phyloP scores from a whole-genome alignment of 768 basidiomycete genomes.

The Saitozyma podzolica region DNA sequence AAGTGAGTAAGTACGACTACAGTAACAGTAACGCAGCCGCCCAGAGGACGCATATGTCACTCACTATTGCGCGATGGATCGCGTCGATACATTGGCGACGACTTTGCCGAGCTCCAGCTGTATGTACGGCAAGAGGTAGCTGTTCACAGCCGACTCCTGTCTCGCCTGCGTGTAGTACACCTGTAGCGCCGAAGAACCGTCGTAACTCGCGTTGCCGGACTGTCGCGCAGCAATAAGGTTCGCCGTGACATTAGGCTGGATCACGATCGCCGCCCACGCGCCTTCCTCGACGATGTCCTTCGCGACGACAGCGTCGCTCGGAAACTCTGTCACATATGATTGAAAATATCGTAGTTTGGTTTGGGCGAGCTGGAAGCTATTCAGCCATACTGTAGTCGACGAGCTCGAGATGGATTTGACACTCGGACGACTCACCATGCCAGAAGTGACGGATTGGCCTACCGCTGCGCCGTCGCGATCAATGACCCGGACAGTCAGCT shows the following conservation, averaged over 20 bases:
- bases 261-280: slow-evolving; percentile 57
- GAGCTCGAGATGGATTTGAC: slow-evolving; percentile 16
- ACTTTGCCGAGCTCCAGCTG: slow-evolving; percentile 30
- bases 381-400: neutral
- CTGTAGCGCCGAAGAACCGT: slow-evolving; percentile 51
- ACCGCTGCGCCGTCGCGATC: slow-evolving; percentile 54
- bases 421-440: slow-evolving; percentile 31
- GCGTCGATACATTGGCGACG: slow-evolving; percentile 22
- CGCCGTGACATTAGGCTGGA: slow-evolving; percentile 53
- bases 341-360: slow-evolving; percentile 28
- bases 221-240: slow-evolving; percentile 50
- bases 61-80: slow-evolving; percentile 37
- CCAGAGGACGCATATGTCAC: neutral
- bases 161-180: slow-evolving; percentile 58
- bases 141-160: slow-evolving; percentile 55
- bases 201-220: slow-evolving; percentile 54
- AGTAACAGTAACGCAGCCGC: neutral
- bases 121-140: slow-evolving; percentile 55
- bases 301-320: slow-evolving; percentile 47
- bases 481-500: slow-evolving; percentile 55
- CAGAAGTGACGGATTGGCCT: slow-evolving; percentile 49
- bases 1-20: neutral
- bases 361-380: neutral
- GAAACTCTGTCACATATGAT: slow-evolving; percentile 31
- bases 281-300: slow-evolving; percentile 53